phyloP scores from a whole-genome alignment of 164 flowering plant species.

The Aristolochia californica region DNA sequence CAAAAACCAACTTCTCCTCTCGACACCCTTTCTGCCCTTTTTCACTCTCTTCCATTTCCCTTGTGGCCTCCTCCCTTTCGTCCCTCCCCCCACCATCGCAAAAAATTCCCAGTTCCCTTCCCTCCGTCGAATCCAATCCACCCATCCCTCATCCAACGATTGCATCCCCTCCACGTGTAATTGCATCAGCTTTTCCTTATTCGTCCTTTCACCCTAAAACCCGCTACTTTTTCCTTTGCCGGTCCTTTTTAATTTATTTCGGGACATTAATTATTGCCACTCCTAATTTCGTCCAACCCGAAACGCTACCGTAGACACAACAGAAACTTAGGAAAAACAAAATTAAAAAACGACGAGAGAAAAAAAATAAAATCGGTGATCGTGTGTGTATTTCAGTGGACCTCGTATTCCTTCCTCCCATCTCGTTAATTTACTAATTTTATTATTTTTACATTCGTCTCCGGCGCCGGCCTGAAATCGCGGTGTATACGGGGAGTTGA shows the following conservation, averaged over 20 bases:
- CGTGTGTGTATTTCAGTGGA: too few relatives aligned
- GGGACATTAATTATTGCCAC: background rate
- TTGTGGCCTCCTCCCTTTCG: too few relatives aligned
- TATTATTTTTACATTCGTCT: background rate
- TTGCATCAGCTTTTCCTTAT: slow-evolving; percentile 38
- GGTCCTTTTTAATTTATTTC: slow-evolving; percentile 12
- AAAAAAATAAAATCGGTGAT: too few relatives aligned
- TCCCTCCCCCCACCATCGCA: too few relatives aligned
- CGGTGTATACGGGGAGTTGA: slow-evolving; percentile 11
- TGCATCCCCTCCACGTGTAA: slow-evolving; percentile 29
- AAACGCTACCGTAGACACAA: too few relatives aligned
- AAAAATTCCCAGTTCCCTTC: too few relatives aligned
- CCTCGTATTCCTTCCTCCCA: too few relatives aligned
- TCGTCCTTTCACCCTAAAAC: slow-evolving; percentile 76
- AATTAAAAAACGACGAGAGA: too few relatives aligned
- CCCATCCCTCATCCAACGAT: slow-evolving; percentile 23
- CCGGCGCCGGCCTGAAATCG: slow-evolving; percentile 11
- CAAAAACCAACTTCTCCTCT: background rate
- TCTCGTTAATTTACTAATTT: too few relatives aligned
- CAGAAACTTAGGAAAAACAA: too few relatives aligned
- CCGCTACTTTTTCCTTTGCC: slow-evolving; percentile 32
- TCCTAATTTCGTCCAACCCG: too few relatives aligned
- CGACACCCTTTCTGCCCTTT: background rate
- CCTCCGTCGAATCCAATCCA: too few relatives aligned
- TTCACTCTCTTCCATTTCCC: background rate